Evolutionary conservation across 495 filamentous ascomycete species (phyloP).

Genomic region (Penicillium mononematosum): DNA sequence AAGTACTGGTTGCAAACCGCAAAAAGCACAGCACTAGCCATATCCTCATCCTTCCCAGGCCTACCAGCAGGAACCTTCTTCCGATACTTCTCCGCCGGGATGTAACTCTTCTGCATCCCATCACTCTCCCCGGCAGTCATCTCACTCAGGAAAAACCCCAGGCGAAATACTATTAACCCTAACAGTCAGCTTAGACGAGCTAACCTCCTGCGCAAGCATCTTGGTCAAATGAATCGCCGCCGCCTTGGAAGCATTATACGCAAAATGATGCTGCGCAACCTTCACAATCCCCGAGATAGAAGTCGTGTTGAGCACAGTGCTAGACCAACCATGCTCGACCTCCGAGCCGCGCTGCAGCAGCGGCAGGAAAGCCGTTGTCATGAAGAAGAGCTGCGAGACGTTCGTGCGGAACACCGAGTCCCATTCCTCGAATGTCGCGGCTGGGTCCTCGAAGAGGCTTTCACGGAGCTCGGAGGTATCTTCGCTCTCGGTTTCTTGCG

Average conservation of each 20-base stretch:
- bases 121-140: constrained; percentile 55
- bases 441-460: constrained; percentile 55
- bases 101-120: constrained; percentile 61
- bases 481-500: constrained; percentile 36
- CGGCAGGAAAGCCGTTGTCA: constrained; percentile 43
- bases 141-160: constrained; percentile 53
- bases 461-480: constrained; percentile 50
- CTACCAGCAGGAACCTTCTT: constrained; percentile 57
- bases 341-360: constrained; percentile 46
- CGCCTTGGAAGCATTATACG: constrained; percentile 53
- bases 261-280: constrained; percentile 52
- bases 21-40: constrained; percentile 66
- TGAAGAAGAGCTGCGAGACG: constrained; percentile 48
- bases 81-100: constrained; percentile 61
- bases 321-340: constrained; percentile 48
- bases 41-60: constrained; percentile 71
- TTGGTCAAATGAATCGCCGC: constrained; percentile 55
- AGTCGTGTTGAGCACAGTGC: constrained; percentile 59
- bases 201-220: constrained; percentile 52
- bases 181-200: constrained; percentile 41
- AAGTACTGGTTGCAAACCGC: constrained; percentile 66
- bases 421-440: constrained; percentile 45
- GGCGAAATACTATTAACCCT: constrained; percentile 57
- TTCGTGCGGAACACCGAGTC: constrained; percentile 49
- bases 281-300: constrained; percentile 54